Evolutionary conservation across 139 green algal genomes (phyloP), one percentile per base, ranked within the genome.

Genomic region (Coelastrella sp.): DNA sequence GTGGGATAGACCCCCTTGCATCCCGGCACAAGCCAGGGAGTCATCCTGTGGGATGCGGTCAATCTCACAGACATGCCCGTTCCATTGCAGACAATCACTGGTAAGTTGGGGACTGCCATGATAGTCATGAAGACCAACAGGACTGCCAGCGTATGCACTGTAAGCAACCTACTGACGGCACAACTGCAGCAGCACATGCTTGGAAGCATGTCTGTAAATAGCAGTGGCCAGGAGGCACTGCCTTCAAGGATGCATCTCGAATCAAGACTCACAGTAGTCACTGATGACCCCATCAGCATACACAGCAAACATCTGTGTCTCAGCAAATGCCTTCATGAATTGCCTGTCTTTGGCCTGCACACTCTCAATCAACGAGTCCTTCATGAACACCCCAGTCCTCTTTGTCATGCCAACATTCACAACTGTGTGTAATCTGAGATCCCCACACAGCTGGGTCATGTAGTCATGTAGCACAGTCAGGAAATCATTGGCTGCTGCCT

Each of bases 231-330:
- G 12, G 63, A 70, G 1, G 63, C 15, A 70, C 63, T 70, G 12
- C 15, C 63, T 70, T 17, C 63, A 22, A 70, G 63, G 14, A 73
- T 73, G 65, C 35, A 70, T 14, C 63, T 70, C 12, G 3, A 70
- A 7, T 88, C 63, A 79, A 7, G n/a, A 78, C 79, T 94, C 89
- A 35, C 89, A 92, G 81, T 89, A 86, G 57, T 84, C 84, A n/a
- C 80, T 80, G 74, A 96, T 95, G 22, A 95, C 89, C 4, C 90
- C 90, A 63, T 98, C 96, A 27, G 81, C 90, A 79, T 97, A 97
- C n/a, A 96, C 93, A 7, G 87, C 84, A 81, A 99, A 99, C 95
- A 99, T 97, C 89, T 98, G 96, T 5, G 97, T 99, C 78, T 98
- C 95, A 8, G 94, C 66, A 86, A 98, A 98, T 57, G 93, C 90